Evolutionary conservation across 2,329 filamentous ascomycete species (phyloP).

Genomic region (Colletotrichum sp.): DNA sequence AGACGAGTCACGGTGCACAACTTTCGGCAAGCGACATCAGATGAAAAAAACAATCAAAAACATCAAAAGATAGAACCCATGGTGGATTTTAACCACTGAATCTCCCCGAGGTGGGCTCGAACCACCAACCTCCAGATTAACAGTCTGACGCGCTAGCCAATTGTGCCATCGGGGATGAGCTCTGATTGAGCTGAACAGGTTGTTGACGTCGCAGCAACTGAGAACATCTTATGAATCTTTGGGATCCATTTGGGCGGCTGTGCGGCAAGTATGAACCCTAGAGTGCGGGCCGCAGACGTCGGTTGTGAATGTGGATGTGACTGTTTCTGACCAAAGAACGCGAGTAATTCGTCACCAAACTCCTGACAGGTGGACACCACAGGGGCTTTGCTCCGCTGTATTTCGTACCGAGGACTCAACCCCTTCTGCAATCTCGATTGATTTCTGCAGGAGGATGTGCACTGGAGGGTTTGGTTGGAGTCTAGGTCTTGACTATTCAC

Average conservation of each 20-base stretch:
- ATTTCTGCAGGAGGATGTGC: background rate
- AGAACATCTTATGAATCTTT: background rate
- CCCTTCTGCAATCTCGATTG: background rate
- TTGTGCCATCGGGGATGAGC: constrained; percentile 22
- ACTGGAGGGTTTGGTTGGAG: background rate
- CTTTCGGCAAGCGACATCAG: background rate
- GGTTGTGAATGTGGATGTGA: background rate
- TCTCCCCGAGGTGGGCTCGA: constrained; percentile 22
- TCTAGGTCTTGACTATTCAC: background rate
- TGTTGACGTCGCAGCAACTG: background rate
- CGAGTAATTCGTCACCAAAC: background rate
- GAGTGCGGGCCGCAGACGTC: background rate
- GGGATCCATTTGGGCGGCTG: background rate
- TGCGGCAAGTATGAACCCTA: background rate
- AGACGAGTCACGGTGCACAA: background rate
- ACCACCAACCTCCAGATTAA: constrained; percentile 24
- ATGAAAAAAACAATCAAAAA: background rate
- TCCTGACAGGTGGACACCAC: background rate
- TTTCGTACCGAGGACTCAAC: background rate
- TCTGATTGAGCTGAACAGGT: background rate
- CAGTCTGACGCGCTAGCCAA: constrained; percentile 24
- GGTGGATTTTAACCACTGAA: background rate
- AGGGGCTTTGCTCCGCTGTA: background rate
- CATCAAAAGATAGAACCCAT: background rate
- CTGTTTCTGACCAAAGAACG: background rate